Evolutionary conservation across 1,284 basidiomycete species (phyloP).

Genomic region (Ceratobasidium sp.): DNA sequence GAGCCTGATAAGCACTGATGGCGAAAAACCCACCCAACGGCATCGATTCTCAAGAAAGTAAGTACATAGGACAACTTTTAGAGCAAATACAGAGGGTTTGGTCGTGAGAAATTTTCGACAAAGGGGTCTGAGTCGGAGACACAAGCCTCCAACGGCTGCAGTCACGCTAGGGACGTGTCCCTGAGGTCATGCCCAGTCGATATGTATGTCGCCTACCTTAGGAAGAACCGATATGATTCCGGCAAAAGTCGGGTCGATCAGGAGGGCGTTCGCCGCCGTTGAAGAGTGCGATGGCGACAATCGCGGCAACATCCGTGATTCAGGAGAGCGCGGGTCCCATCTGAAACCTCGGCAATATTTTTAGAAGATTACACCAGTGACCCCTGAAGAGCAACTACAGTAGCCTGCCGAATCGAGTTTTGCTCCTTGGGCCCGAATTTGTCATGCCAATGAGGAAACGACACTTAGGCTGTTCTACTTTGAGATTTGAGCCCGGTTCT

Average conservation of each 20-base stretch:
- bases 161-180: constrained; percentile 97
- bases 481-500: too few relatives aligned
- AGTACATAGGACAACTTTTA: background rate
- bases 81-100: too few relatives aligned
- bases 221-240: constrained; percentile 97
- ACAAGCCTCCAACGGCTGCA: constrained; percentile 94
- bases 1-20: too few relatives aligned
- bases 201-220: constrained; percentile 97
- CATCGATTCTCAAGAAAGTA: too few relatives aligned
- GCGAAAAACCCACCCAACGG: too few relatives aligned
- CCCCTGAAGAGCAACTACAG: background rate
- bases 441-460: too few relatives aligned
- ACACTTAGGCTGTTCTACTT: too few relatives aligned
- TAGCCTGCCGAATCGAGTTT: constrained; percentile 84
- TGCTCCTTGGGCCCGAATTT: constrained; percentile 91
- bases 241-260: constrained; percentile 97
- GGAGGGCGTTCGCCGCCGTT: constrained; percentile 89
- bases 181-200: constrained; percentile 93
- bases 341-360: constrained; percentile 92
- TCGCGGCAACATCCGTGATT: constrained; percentile 98
- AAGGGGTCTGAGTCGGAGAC: constrained; percentile 98
- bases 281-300: constrained; percentile 95
- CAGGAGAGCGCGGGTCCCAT: constrained; percentile 99
- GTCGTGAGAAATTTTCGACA: constrained; percentile 82
- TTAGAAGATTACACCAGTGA: constrained; percentile 51